phyloP scores from a whole-genome alignment of 179 eudicot genomes.

The Heliamphora pulchella region DNA sequence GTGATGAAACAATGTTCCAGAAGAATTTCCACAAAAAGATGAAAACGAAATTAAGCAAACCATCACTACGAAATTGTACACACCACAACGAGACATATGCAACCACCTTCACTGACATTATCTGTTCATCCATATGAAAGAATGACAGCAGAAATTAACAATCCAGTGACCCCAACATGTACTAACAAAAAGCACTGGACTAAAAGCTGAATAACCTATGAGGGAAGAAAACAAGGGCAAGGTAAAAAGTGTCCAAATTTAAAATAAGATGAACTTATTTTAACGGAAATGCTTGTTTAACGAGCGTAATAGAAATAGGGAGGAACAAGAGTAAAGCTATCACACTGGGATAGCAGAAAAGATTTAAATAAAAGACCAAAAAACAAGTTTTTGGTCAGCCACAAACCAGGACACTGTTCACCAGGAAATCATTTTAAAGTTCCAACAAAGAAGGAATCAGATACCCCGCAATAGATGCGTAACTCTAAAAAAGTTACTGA shows the following conservation, averaged over 20 bases:
- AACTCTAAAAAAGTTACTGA: not conserved
- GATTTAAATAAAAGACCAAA: not conserved
- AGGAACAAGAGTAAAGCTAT: not conserved
- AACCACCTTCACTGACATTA: conserved; percentile 55
- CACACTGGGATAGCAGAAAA: not conserved
- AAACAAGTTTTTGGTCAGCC: not conserved
- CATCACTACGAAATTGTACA: conserved; percentile 29
- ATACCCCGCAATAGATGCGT: not conserved
- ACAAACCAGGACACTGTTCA: not conserved
- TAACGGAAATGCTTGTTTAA: not conserved
- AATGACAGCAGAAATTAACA: not conserved
- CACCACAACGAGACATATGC: conserved; percentile 65
- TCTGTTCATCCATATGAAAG: conserved; percentile 32
- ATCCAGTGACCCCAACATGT: not conserved
- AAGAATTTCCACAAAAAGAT: conserved; percentile 60
- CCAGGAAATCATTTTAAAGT: not conserved
- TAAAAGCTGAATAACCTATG: not conserved
- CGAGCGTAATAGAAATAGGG: not conserved
- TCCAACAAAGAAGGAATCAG: not conserved
- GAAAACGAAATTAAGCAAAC: conserved; percentile 27
- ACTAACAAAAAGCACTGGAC: not conserved
- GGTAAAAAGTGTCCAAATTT: not conserved
- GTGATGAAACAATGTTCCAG: conserved; percentile 46
- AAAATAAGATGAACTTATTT: conserved; percentile 1
- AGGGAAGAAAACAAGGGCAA: not conserved